phyloP scores from a whole-genome alignment of 345 rosid species.

The Citrus trifoliata region DNA sequence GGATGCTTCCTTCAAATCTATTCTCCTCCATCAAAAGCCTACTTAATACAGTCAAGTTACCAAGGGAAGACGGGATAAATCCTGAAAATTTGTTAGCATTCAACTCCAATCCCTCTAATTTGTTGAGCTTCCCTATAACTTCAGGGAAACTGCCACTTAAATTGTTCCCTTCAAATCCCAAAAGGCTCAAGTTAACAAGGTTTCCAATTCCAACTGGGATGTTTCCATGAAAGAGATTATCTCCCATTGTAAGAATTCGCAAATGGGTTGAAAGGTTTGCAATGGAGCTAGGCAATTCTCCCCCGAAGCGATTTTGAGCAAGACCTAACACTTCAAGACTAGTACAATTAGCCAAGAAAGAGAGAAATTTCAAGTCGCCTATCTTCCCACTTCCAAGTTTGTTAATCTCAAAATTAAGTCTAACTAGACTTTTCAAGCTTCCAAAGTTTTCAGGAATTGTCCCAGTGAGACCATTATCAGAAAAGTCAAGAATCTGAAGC shows the following conservation, averaged over 20 bases:
- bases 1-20: constrained; percentile 6
- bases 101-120: neutral
- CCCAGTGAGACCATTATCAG: neutral
- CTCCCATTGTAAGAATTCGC: neutral
- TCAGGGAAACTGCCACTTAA: neutral
- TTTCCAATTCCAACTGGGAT: constrained; percentile 21
- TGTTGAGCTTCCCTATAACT: neutral
- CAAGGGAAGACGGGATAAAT: neutral
- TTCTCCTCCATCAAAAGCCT: neutral
- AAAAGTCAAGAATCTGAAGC: neutral
- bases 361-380: neutral
- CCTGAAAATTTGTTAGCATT: neutral
- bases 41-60: neutral
- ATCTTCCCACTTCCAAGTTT: neutral
- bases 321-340: neutral
- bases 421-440: neutral
- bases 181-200: neutral
- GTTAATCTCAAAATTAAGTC: neutral
- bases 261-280: constrained; percentile 4
- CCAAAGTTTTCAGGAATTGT: constrained; percentile 8
- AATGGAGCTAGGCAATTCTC: constrained; percentile 8
- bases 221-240: constrained; percentile 13
- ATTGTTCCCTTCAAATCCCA: neutral
- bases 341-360: neutral
- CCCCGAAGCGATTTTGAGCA: neutral